Evolutionary conservation across 1,284 basidiomycete species (phyloP).

Genomic region (Cryptococcus floricola): DNA sequence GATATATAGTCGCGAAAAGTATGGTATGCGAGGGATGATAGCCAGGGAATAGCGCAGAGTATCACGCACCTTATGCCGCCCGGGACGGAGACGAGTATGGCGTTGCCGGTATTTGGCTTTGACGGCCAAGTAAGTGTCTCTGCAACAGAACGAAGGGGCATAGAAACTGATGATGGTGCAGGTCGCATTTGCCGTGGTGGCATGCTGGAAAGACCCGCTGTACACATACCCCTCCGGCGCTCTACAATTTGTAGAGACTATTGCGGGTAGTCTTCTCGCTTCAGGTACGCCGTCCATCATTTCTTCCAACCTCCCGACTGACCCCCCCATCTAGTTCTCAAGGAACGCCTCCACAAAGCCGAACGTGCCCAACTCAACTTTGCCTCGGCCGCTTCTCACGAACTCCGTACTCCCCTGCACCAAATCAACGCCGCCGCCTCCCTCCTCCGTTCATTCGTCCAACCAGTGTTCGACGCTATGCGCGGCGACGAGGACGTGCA

Average conservation of each 20-base stretch:
- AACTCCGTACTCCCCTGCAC: slow-evolving; percentile 47
- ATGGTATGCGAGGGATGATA: slow-evolving; percentile 43
- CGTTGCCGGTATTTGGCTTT: slow-evolving; percentile 44
- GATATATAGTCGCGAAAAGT: slow-evolving; percentile 24
- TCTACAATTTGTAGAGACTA: slow-evolving; percentile 42
- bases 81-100: slow-evolving; percentile 35
- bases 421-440: slow-evolving; percentile 47
- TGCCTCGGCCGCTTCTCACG: slow-evolving; percentile 45
- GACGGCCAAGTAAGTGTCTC: slow-evolving; percentile 31
- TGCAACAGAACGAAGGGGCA: too few relatives aligned
- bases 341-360: slow-evolving; percentile 33
- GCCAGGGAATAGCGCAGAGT: slow-evolving; percentile 30
- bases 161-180: slow-evolving; percentile 5
- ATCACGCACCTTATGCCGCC: slow-evolving; percentile 39
- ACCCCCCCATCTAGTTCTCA: slow-evolving; percentile 28
- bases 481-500: slow-evolving; percentile 9
- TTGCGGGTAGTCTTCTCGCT: slow-evolving; percentile 33
- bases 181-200: slow-evolving; percentile 39
- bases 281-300: slow-evolving; percentile 26
- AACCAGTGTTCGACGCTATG: background rate
- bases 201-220: slow-evolving; percentile 41
- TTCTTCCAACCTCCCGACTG: slow-evolving; percentile 16
- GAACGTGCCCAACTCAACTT: slow-evolving; percentile 45
- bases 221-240: slow-evolving; percentile 41
- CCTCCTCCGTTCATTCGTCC: slow-evolving; percentile 37